Evolutionary conservation across 2,329 filamentous ascomycete species (phyloP).

Genomic region (Monosporascus sp.): DNA sequence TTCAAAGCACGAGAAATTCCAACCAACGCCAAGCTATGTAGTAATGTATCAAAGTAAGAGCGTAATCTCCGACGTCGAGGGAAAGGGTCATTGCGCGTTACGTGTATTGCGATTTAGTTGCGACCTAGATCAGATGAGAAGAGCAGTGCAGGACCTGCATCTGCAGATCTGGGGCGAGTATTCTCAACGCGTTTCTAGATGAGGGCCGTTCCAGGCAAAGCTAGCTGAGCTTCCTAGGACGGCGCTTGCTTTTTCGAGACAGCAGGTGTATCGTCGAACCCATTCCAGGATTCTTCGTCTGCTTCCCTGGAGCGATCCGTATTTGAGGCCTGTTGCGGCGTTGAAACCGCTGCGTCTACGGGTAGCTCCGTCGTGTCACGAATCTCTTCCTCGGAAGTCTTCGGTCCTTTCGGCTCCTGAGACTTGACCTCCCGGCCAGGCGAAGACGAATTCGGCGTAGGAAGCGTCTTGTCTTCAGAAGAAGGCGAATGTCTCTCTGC

Average conservation of each 20-base stretch:
- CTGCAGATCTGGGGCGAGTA: too few relatives aligned
- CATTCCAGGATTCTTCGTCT: constrained; percentile 34
- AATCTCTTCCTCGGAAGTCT: not conserved
- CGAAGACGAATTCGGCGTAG: constrained; percentile 9
- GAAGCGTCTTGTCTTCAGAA: not conserved
- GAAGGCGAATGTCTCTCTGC: not conserved
- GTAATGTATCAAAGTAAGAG: too few relatives aligned
- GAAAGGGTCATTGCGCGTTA: too few relatives aligned
- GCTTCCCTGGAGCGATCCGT: constrained; percentile 10
- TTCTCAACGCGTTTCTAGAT: too few relatives aligned
- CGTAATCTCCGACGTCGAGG: too few relatives aligned
- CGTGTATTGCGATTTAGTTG: too few relatives aligned
- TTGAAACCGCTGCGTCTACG: not conserved
- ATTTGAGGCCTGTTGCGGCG: constrained; percentile 8
- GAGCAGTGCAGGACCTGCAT: too few relatives aligned
- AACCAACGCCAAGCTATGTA: too few relatives aligned
- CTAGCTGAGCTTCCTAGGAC: too few relatives aligned
- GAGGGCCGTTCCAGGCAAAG: too few relatives aligned
- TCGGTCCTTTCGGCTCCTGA: not conserved
- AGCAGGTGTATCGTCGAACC: constrained; percentile 28
- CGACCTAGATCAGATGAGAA: too few relatives aligned
- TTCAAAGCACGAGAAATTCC: too few relatives aligned
- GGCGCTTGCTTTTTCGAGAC: not conserved
- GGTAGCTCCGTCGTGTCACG: not conserved
- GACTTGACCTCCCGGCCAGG: constrained; percentile 1